Base-by-base conservation (phyloP, 345 rosid species). In the Sisymbrium irio region DNA sequence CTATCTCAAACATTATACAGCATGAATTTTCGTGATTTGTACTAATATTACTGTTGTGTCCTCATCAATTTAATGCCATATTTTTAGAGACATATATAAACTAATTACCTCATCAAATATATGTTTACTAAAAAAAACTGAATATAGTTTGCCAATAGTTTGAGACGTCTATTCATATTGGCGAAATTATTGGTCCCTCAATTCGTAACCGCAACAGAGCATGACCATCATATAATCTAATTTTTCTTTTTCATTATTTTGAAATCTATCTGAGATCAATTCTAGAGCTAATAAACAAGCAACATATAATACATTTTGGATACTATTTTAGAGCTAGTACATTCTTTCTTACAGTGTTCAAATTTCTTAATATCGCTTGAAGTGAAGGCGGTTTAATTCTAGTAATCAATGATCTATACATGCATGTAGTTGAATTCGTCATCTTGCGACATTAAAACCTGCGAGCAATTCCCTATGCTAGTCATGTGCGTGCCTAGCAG, bases 361-460 rank as follows among this genome's bases (percentile, higher is more conserved):
- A 15, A 7, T 19, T 19, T 18, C 4, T 36, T 15, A n/a, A n/a
- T 32, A 56, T 32, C 25, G 13, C 46, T 44, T 50, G n/a, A 50
- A 65, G 15, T 9, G 22, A 50, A 66, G 71, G 36, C 62, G 30
- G 62, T 40, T 25, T 40, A 25, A 6, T n/a, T 53, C 10, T 45
- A 28, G 27, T 27, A 47, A 33, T 40, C 17, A 61, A 47, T 47
- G 69, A 63, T 51, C 51, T 62, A 7, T 54, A 73, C 71, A 75
- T 60, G 78, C 62, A 67, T 50, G 63, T 53, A 50, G 41, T 51
- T 75, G 62, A 75, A 75, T 75, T 68, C 74, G 57, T 68, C 79
- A 33, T 41, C 22, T 68, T 75, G 74, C 57, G 62, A 61, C 74
- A 75, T 67, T 75, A 51, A 75, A 75, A 60, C 69, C 79, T 41